Percentiles rank a stretch among this genome's conserved stretches.
phyloP scores from a whole-genome alignment of 176 grass and related monocot species.

The Ensete glaucum region DNA sequence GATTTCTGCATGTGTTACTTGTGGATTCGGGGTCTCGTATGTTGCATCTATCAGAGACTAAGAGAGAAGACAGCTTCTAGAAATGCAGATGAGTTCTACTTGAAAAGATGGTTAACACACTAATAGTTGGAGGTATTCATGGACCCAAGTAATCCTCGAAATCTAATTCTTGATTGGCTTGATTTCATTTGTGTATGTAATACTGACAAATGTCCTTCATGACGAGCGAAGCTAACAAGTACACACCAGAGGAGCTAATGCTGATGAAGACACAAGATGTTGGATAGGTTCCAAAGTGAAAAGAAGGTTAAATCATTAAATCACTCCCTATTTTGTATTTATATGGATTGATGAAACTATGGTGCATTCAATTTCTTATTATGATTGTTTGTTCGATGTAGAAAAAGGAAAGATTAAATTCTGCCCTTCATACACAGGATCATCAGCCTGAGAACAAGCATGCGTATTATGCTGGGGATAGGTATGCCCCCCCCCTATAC shows the following conservation, averaged over 20 bases:
- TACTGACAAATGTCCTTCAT: slow-evolving; percentile 20
- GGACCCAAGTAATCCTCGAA: slow-evolving; percentile 36
- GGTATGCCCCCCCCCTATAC: slow-evolving; percentile 19
- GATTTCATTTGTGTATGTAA: slow-evolving; percentile 15
- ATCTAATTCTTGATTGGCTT: not conserved
- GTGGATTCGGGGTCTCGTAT: not conserved
- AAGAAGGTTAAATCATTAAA: slow-evolving; percentile 53
- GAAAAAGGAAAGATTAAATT: slow-evolving; percentile 83
- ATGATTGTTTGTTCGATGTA: slow-evolving; percentile 9
- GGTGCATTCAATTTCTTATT: slow-evolving; percentile 14
- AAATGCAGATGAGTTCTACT: slow-evolving; percentile 94
- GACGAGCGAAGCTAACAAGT: slow-evolving; percentile 80
- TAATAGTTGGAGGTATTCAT: slow-evolving; percentile 56
- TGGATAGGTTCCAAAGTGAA: slow-evolving; percentile 82
- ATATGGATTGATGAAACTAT: not conserved
- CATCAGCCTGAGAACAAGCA: slow-evolving; percentile 56
- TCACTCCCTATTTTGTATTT: slow-evolving; percentile 5
- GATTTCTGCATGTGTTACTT: not conserved
- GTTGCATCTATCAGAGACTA: slow-evolving; percentile 38
- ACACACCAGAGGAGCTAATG: slow-evolving; percentile 68
- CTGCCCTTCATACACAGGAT: slow-evolving; percentile 68
- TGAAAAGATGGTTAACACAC: slow-evolving; percentile 93
- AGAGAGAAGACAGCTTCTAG: slow-evolving; percentile 66
- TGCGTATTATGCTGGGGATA: slow-evolving; percentile 82
- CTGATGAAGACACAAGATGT: slow-evolving; percentile 87